Base-by-base conservation (phyloP, 2,329 filamentous ascomycete genomes). In the Trichophyton verrucosum region DNA sequence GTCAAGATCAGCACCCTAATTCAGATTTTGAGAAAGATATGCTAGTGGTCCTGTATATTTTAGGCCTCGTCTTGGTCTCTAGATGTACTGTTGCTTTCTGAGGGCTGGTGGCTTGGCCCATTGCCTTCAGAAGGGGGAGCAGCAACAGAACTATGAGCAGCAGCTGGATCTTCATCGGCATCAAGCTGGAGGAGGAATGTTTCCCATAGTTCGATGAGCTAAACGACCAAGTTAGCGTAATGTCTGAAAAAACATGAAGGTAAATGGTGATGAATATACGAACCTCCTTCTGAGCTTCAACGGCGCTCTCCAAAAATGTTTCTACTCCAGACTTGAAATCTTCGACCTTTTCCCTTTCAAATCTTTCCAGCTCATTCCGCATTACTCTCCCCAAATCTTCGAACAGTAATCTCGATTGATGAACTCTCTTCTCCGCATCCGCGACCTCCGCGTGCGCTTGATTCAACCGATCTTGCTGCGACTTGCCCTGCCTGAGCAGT, bases 261-360 rank as follows among this genome's bases (percentile, higher is more conserved):
- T 13, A 44, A 51, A 55, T 55, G 55, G 11, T 27, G 11, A 8
- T 27, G 6, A 11, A 24, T 59, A 22, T 24, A 62, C 83, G 74
- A 73, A 94, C 92, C 86, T 99, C 94, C 76, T 99, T 99, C 77
- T 99, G 94, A 60, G 92, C 94, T 76, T 99, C 94, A 3, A 99
- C 91, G 2, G 94, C 90, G 69, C 94, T 91, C 78, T 99, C 94
- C 68, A 99, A 75, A 75, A 96, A 99, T 1, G 94, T 99, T 78
- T 99, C 94, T 1, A 99, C 91, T 0, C 91, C 92, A 64, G 88
- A 94, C 80, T 99, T 99, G 75, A 99, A 99, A 72, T 99, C 94
- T 72, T 99, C 94, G 2, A 99, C 94, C 79, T 99, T 99, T 76
- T 99, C 94, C 68, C 83, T 84, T 77, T 99, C 94, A 70, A 99